A percentile compares a stretch with the other conserved stretches of the same genome.
phyloP scores from a whole-genome alignment of 1,139 yeast species.

The Geotrichum histeridarum region DNA sequence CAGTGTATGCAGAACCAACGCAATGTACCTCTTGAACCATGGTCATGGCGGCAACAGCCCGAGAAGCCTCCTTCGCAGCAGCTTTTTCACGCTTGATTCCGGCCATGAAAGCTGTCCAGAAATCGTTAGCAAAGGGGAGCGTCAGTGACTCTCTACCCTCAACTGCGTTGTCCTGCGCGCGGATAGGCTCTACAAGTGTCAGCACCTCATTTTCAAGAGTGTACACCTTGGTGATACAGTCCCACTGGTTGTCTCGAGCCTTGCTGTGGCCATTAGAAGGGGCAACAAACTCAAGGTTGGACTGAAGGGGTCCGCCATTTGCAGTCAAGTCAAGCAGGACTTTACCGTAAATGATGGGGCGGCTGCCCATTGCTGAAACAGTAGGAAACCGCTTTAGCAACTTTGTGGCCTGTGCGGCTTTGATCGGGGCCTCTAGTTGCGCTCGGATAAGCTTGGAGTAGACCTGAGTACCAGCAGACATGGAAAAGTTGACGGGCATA shows the following conservation, averaged over 20 bases:
- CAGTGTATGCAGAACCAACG: constrained; percentile 16
- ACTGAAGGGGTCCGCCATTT: constrained; percentile 22
- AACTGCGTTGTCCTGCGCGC: constrained; percentile 27
- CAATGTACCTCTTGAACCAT: constrained; percentile 36
- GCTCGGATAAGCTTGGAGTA: constrained; percentile 37
- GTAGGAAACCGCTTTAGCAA: constrained; percentile 32
- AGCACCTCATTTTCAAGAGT: constrained; percentile 35
- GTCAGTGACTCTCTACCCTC: constrained; percentile 34
- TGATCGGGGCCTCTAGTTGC: constrained; percentile 36
- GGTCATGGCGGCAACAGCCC: constrained; percentile 34
- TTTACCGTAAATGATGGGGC: constrained; percentile 34
- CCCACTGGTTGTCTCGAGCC: constrained; percentile 28
- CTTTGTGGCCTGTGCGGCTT: constrained; percentile 28
- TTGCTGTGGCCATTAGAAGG: constrained; percentile 2
- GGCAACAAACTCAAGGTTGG: constrained; percentile 30
- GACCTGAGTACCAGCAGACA: constrained; percentile 17
- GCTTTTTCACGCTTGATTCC: constrained; percentile 30
- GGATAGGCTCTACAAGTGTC: constrained; percentile 31
- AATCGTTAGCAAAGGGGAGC: constrained; percentile 39
- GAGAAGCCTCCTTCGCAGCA: constrained; percentile 33
- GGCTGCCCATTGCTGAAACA: constrained; percentile 25
- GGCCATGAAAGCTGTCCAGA: constrained; percentile 39
- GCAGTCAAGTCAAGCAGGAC: constrained; percentile 29
- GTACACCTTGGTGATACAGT: constrained; percentile 33
- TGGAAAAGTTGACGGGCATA: constrained; percentile 28